Percentiles rank a stretch among this genome's conserved stretches.
These are phyloP conservation scores for Puccinia brachypodii DNA, from an alignment of 1,284 basidiomycete species.

Conservation along the genomic window DNA sequence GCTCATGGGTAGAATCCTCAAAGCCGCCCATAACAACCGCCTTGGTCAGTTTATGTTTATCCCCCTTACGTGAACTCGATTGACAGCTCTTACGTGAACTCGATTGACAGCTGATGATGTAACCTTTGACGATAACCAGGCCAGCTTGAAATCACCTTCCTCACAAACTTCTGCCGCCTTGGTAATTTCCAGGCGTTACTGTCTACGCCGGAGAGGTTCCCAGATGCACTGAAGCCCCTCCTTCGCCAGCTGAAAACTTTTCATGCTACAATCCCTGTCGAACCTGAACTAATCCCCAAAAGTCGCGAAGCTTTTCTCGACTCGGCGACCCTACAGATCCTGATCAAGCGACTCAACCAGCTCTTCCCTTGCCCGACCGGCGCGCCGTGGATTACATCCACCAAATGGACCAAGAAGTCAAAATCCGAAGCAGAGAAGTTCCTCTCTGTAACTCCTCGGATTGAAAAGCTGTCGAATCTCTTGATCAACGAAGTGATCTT, in stretches of 20 bases:
- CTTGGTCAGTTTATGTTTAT: conserved; percentile 1
- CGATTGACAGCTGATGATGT: not conserved
- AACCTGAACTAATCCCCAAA: conserved; percentile 2
- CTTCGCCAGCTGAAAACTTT: conserved; percentile 1
- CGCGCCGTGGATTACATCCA: not conserved
- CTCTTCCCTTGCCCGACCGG: not conserved
- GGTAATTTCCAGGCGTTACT: conserved; percentile 13
- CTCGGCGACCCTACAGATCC: not conserved
- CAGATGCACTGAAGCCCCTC: not conserved
- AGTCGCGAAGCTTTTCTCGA: conserved; percentile 2
- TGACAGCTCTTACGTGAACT: no score
- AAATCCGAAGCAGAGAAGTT: not conserved
- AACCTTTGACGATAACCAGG: not conserved
- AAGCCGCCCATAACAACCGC: conserved; percentile 29
- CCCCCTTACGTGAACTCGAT: not conserved
- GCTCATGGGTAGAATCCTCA: conserved; percentile 40
- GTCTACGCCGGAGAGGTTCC: conserved; percentile 14
- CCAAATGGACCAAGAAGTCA: not conserved
- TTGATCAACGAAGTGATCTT: not conserved
- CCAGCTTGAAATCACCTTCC: conserved; percentile 35
- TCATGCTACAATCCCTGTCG: not conserved
- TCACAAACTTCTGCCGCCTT: conserved; percentile 32
- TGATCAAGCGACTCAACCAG: conserved; percentile 29
- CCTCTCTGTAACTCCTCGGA: not conserved
- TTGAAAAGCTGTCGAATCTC: not conserved